Evolutionary conservation across 306 rosid genomes (phyloP).

Genomic region (Carpinus viminea): DNA sequence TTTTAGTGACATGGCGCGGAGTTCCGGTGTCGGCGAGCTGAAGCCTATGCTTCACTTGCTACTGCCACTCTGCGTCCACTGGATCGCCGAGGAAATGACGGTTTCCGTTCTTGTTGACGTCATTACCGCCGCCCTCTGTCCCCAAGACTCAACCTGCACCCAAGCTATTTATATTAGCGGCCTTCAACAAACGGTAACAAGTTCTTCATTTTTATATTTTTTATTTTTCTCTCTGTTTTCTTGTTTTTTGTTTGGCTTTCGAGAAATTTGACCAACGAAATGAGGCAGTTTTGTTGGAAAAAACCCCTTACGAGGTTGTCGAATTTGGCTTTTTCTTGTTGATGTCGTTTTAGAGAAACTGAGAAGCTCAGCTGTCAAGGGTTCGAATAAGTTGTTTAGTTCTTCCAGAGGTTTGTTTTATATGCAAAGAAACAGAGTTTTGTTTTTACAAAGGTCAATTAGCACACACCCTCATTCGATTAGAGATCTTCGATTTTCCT

Average conservation of each 20-base stretch:
- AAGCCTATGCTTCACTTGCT: constrained; percentile 68
- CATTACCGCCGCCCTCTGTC: constrained; percentile 60
- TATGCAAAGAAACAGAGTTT: background rate
- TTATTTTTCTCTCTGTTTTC: background rate
- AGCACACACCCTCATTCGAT: background rate
- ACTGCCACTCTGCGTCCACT: constrained; percentile 64
- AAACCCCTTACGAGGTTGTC: background rate
- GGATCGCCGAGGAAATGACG: constrained; percentile 86
- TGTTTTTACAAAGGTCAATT: background rate
- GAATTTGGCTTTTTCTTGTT: background rate
- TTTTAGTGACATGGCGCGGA: constrained; percentile 14
- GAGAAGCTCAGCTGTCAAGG: background rate
- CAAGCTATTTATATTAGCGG: constrained; percentile 70
- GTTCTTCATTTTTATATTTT: too few relatives aligned
- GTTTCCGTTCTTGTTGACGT: constrained; percentile 86
- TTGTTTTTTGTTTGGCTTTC: background rate
- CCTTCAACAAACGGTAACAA: constrained; percentile 62
- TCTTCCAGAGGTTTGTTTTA: background rate
- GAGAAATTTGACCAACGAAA: background rate
- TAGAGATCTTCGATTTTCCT: background rate
- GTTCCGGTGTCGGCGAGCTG: constrained; percentile 39
- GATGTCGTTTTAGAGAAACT: background rate
- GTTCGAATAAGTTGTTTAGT: background rate
- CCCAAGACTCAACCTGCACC: constrained; percentile 52
- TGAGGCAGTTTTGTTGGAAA: background rate